Evolutionary conservation across 1,284 basidiomycete genomes (phyloP).

Genomic region (Ustilago sp.): DNA sequence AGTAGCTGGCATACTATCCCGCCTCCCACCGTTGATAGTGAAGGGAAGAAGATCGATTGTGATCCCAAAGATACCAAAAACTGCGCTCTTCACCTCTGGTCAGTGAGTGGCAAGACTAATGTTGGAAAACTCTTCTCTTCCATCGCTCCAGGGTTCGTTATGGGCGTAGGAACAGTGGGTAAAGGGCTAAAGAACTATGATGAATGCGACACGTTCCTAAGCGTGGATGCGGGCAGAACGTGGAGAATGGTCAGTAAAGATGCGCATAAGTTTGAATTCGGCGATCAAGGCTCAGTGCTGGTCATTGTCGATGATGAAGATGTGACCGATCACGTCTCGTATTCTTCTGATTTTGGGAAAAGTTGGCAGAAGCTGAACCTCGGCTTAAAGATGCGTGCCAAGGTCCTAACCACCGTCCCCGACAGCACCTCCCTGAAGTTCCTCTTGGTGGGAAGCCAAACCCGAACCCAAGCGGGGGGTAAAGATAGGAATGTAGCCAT

Average conservation of each 20-base stretch:
- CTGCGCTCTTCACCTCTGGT: slow-evolving; percentile 91
- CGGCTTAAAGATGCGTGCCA: slow-evolving; percentile 80
- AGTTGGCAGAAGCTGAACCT: slow-evolving; percentile 82
- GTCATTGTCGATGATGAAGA: slow-evolving; percentile 90
- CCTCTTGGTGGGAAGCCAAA: slow-evolving; percentile 84
- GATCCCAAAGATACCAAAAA: slow-evolving; percentile 74
- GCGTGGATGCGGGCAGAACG: slow-evolving; percentile 85
- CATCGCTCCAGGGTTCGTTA: slow-evolving; percentile 90
- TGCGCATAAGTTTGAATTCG: slow-evolving; percentile 95
- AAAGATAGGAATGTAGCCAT: slow-evolving; percentile 78
- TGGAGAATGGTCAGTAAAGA: slow-evolving; percentile 84
- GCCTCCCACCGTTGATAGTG: slow-evolving; percentile 76
- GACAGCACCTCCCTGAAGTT: slow-evolving; percentile 91
- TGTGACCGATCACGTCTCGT: slow-evolving; percentile 78
- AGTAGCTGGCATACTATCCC: slow-evolving; percentile 81
- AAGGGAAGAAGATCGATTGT: slow-evolving; percentile 77
- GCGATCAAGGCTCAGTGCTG: slow-evolving; percentile 85
- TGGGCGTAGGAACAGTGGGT: slow-evolving; percentile 93
- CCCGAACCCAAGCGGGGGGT: slow-evolving; percentile 75
- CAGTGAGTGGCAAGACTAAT: slow-evolving; percentile 90
- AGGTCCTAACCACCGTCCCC: slow-evolving; percentile 86
- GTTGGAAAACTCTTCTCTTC: slow-evolving; percentile 93
- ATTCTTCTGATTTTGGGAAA: slow-evolving; percentile 86
- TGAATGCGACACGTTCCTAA: slow-evolving; percentile 92
- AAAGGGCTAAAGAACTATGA: slow-evolving; percentile 80